Percentiles rank a stretch among this genome's conserved stretches.
Conservation (phyloP, 768 basidiomycete genomes). For the Clitopilus passeckerianus region DNA sequence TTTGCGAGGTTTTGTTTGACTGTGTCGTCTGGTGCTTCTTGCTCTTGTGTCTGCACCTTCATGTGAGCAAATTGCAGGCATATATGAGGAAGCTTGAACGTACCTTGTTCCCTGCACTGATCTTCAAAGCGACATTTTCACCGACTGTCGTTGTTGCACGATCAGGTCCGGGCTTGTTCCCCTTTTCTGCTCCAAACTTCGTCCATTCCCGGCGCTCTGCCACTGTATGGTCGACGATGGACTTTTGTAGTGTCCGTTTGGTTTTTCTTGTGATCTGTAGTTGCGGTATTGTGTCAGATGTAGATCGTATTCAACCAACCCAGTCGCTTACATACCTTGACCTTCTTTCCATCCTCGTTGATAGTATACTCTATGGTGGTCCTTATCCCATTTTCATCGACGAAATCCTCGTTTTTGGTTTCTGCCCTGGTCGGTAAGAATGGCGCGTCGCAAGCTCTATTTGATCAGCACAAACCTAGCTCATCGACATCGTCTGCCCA, state of each 20-base stretch:
- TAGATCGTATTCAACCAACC: neutral
- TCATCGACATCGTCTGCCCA: conserved; percentile 91
- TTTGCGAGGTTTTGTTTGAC: conserved; percentile 64
- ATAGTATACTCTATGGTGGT: conserved; percentile 78
- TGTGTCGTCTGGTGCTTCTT: conserved; percentile 58
- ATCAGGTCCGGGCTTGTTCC: conserved; percentile 85
- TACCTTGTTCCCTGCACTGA: conserved; percentile 60
- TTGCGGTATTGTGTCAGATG: neutral
- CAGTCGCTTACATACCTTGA: conserved; percentile 59
- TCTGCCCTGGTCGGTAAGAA: conserved; percentile 19
- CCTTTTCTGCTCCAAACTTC: conserved; percentile 91
- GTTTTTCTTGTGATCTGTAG: conserved; percentile 79
- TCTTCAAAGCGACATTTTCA: conserved; percentile 41
- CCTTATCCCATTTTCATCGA: conserved; percentile 84
- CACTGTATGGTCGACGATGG: conserved; percentile 89
- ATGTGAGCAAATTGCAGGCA: neutral
- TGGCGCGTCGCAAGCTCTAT: neutral
- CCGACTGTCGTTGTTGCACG: conserved; percentile 92
- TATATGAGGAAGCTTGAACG: conserved; percentile 2
- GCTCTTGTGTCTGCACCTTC: conserved; percentile 21
- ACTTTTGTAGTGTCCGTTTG: conserved; percentile 83
- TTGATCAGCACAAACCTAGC: conserved; percentile 37
- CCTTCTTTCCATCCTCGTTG: conserved; percentile 92
- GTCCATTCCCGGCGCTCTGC: conserved; percentile 92
- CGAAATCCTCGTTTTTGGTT: conserved; percentile 61